phyloP scores from a whole-genome alignment of 768 basidiomycete genomes.

The Rhizopogon sp. region DNA sequence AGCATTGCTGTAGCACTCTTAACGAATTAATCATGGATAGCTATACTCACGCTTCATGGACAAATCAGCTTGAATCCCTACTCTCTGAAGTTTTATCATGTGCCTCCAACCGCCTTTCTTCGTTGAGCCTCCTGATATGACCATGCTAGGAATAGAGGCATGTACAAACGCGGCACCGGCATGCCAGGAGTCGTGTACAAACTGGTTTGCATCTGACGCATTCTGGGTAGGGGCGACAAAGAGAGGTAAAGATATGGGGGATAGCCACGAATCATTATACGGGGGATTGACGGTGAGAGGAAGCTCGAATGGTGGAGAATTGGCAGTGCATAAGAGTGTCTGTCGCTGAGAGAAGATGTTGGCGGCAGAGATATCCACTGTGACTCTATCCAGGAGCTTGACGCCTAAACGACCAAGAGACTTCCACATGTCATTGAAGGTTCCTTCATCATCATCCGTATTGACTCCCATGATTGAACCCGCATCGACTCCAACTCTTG shows the following conservation, averaged over 20 bases:
- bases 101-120: constrained; percentile 42
- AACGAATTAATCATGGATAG: neutral
- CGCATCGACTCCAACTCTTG: constrained; percentile 62
- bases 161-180: constrained; percentile 42
- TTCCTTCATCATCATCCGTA: constrained; percentile 35
- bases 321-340: constrained; percentile 43
- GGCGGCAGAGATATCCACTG: constrained; percentile 50
- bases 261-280: constrained; percentile 51
- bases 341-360: constrained; percentile 37
- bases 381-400: constrained; percentile 46
- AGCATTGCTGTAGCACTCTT: neutral
- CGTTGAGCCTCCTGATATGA: constrained; percentile 47
- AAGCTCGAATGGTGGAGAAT: constrained; percentile 45
- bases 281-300: constrained; percentile 39
- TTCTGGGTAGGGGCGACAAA: constrained; percentile 51
- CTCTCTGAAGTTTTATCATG: constrained; percentile 32
- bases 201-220: constrained; percentile 40
- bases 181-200: constrained; percentile 56
- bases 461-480: constrained; percentile 56
- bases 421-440: constrained; percentile 54
- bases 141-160: constrained; percentile 37
- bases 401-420: constrained; percentile 66
- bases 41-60: constrained; percentile 47
- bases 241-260: constrained; percentile 45
- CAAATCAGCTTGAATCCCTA: constrained; percentile 41